phyloP scores from a whole-genome alignment of 2,329 filamentous ascomycete genomes.

The Botrytis porri region DNA sequence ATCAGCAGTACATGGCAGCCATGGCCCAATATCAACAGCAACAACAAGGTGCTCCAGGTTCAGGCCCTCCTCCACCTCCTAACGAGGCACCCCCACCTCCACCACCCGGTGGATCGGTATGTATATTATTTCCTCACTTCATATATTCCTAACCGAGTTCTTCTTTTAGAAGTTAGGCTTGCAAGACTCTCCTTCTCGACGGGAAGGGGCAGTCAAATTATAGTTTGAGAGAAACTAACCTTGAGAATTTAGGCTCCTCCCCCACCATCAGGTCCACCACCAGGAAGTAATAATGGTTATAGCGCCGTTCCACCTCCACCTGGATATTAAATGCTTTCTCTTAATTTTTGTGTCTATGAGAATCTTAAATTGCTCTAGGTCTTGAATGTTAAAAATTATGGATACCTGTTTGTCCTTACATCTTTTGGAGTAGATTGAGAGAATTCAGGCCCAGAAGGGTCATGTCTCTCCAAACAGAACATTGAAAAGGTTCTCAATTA shows the following conservation, averaged over 20 bases:
- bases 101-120: constrained; percentile 50
- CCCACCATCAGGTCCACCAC: constrained; percentile 51
- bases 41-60: constrained; percentile 41
- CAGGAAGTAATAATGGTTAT: constrained; percentile 53
- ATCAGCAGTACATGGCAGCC: constrained; percentile 66
- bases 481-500: not conserved
- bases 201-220: not conserved
- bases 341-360: not conserved
- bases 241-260: constrained; percentile 49
- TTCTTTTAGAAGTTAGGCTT: not conserved
- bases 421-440: not conserved
- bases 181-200: not conserved
- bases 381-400: not conserved
- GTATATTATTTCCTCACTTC: constrained; percentile 11
- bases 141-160: constrained; percentile 7
- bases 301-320: constrained; percentile 57
- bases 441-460: not conserved
- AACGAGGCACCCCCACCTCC: constrained; percentile 54
- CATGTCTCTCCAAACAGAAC: not conserved
- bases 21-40: constrained; percentile 50
- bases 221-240: constrained; percentile 19
- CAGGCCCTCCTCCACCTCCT: constrained; percentile 54
- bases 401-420: constrained; percentile 9
- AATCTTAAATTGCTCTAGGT: not conserved
- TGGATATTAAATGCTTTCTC: constrained; percentile 41